Evolutionary conservation across 805 yeast species (phyloP).

Genomic region (Yarrowia alimentaria): DNA sequence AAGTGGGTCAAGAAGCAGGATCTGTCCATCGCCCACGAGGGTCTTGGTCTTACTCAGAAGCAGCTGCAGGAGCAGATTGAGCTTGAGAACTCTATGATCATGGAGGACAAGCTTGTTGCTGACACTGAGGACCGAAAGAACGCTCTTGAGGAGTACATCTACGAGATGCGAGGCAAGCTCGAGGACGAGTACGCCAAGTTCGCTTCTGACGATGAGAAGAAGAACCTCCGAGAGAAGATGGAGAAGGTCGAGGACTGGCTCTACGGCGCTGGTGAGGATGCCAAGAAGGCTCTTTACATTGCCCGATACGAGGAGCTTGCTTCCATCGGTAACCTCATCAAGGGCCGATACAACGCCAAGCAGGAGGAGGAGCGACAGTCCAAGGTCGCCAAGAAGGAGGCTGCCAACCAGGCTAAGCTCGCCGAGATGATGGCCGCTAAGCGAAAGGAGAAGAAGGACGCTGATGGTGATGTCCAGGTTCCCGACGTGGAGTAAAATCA

Average conservation of each 20-base stretch:
- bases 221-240: conserved; percentile 67
- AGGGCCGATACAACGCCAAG: conserved; percentile 90
- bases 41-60: conserved; percentile 57
- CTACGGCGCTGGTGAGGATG: conserved; percentile 95
- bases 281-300: conserved; percentile 93
- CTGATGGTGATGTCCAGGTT: conserved; percentile 33
- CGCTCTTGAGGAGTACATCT: conserved; percentile 96
- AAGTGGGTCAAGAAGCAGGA: conserved; percentile 90
- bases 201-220: conserved; percentile 89
- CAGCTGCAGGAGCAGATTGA: conserved; percentile 67
- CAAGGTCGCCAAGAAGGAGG: conserved; percentile 80
- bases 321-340: conserved; percentile 87
- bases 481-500: conserved; percentile 25
- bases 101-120: conserved; percentile 93
- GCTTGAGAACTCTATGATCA: conserved; percentile 76
- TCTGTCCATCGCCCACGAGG: conserved; percentile 57
- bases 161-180: conserved; percentile 93
- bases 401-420: conserved; percentile 75
- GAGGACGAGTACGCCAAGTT: conserved; percentile 87
- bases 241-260: conserved; percentile 95
- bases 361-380: conserved; percentile 95
- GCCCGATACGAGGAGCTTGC: conserved; percentile 98
- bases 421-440: conserved; percentile 81
- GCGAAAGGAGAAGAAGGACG: conserved; percentile 44
- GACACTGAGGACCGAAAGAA: conserved; percentile 99